Evolutionary conservation across 1,284 basidiomycete genomes (phyloP).

Genomic region (Leccinum pseudoinsigne): DNA sequence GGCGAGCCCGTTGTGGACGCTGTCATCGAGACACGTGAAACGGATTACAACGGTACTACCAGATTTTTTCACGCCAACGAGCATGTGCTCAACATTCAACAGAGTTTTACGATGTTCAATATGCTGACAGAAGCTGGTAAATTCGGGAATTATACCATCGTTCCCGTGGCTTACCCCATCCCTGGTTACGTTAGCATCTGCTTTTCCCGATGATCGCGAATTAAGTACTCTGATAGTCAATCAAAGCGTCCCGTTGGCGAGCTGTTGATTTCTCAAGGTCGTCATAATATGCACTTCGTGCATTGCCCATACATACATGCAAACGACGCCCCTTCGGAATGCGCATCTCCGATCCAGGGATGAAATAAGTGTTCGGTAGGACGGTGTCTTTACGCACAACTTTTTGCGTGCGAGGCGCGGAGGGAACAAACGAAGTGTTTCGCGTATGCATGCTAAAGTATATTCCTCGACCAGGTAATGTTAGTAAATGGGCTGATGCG

Average conservation of each 20-base stretch:
- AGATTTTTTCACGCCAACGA: neutral
- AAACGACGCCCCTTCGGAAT: slow-evolving; percentile 40
- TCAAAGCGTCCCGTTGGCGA: slow-evolving; percentile 60
- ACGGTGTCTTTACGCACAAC: slow-evolving; percentile 36
- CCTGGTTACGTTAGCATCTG: slow-evolving; percentile 59
- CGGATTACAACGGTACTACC: slow-evolving; percentile 50
- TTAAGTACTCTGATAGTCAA: slow-evolving; percentile 6
- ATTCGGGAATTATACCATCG: slow-evolving; percentile 74
- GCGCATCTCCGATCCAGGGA: slow-evolving; percentile 32
- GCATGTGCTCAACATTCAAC: slow-evolving; percentile 4
- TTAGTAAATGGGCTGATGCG: neutral
- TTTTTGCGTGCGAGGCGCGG: slow-evolving; percentile 42
- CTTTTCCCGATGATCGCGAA: neutral
- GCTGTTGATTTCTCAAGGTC: slow-evolving; percentile 54
- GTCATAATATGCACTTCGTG: slow-evolving; percentile 71
- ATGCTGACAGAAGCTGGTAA: slow-evolving; percentile 63
- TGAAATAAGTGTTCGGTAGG: slow-evolving; percentile 38
- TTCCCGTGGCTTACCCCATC: slow-evolving; percentile 78
- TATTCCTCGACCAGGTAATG: slow-evolving; percentile 28
- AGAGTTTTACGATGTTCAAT: slow-evolving; percentile 67
- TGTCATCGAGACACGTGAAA: slow-evolving; percentile 84
- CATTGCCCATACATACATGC: slow-evolving; percentile 41
- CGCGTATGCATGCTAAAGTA: slow-evolving; percentile 41
- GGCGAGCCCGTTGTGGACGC: slow-evolving; percentile 71
- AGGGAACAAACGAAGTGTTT: slow-evolving; percentile 44